Evolutionary conservation across 2,329 filamentous ascomycete genomes (phyloP), one percentile per base, ranked within the genome.

Genomic region (Ilyonectria sp.): DNA sequence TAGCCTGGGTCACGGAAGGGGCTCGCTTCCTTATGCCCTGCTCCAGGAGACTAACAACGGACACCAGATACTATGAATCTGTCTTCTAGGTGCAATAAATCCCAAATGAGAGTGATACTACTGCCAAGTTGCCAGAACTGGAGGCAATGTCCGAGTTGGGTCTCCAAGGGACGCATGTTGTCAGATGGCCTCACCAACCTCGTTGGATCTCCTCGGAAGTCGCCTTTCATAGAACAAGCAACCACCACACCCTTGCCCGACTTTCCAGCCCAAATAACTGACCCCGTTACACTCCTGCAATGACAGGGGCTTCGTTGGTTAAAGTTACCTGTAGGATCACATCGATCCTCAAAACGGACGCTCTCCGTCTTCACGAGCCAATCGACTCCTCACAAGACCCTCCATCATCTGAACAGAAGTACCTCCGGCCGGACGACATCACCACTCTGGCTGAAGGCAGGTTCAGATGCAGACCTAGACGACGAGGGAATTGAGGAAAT

Each of bases 341-440:
- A 21, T 31, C n/a, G 40, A 65, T 53, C 13, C 62, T 65, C 29
- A 37, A 65, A 65, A 33, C 19, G 56, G 62, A 53, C 37, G 26
- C 19, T 43, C 55, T 55, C 62, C 62, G 62, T 53, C 19, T 19
- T 23, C 8, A 5, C 29, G 8, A 29, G n/a, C 62, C 62, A 65
- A 65, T 65, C 2, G 26, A 43, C 4, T 9, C 21, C 19, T 13
- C 26, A 19, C 26, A 15, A 35, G 21, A n/a, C 62, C 62, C 62
- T 55, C 62, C 55, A 46, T 47, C 44, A 43, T 21, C 47, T 55
- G 52, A 19, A 23, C 11, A 50, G 50, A 60, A 50, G 56, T 44
- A 47, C 62, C 62, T 60, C 55, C 46, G 31, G n/a, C 11, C 35
- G 49, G 49, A 29, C 21, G 10, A 35, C 35, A 40, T 15, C 46